Base-by-base conservation (phyloP, 2,329 filamentous ascomycete species). In the Colletotrichum karsti region DNA sequence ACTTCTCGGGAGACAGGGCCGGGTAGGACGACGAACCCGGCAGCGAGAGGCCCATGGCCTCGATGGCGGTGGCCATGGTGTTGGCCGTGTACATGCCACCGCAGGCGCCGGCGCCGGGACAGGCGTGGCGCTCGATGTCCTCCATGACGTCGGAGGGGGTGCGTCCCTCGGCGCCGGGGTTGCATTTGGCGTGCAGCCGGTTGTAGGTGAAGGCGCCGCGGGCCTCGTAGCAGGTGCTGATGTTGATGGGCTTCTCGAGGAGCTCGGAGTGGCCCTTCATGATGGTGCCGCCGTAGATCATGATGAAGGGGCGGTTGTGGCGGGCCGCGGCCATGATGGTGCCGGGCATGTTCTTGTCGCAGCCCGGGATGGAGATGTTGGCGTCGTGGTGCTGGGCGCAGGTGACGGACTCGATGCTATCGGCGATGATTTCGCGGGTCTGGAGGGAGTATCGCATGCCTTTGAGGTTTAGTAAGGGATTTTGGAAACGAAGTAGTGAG, bases 321-420 rank as follows among this genome's bases (percentile, higher is more conserved):
- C 95, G 89, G 13, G 93, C 93, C 76, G 96, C 94, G 0, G 93
- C 94, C 91, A 97, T 97, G 70, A 96, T 85, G 15, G 93, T 92
- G 71, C 95, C 95, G 0, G 95, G 95, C 95, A 98, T 98, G 79
- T 98, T 98, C 88, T 98, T 98, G 83, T 98, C 95, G 78, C 95
- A 98, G 10, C 95, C 95, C 0, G 95, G 94, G 73, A 98, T 95
- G 30, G 93, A 91, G 77, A 98, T 95, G 79, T 95, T 97, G 66
- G 94, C 95, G 77, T 98, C 95, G 79, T 98, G 94, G 73, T 92
- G 92, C 78, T 98, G 95, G 5, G 93, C 95, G 77, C 92, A 95
- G 1, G 94, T 98, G 41, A 97, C 93, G 2, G 93, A 95, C 82
- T 98, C 95, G 75, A 98, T 94, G 73, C 91, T 95, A 81, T 98